phyloP scores from a whole-genome alignment of 1,284 basidiomycete genomes.

The Trichosporon sp. region DNA sequence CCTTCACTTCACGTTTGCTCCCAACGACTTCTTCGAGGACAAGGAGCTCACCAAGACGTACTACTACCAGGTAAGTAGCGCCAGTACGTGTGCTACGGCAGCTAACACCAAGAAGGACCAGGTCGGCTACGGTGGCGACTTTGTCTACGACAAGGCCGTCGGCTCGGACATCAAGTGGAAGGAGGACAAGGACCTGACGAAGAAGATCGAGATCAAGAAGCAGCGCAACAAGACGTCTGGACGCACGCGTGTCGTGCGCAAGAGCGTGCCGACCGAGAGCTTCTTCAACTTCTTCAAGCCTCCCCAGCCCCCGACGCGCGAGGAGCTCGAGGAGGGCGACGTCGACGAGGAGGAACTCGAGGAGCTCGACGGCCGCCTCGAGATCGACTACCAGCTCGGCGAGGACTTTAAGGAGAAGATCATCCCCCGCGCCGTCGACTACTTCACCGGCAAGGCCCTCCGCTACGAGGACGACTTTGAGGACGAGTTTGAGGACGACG shows the following conservation, averaged over 20 bases:
- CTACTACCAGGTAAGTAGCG: slow-evolving; percentile 71
- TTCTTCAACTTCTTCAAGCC: slow-evolving; percentile 98
- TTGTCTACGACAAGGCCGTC: slow-evolving; percentile 89
- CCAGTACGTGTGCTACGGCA: slow-evolving; percentile 18
- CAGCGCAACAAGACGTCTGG: slow-evolving; percentile 98
- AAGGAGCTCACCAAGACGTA: slow-evolving; percentile 87
- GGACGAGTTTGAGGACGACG: slow-evolving; percentile 67
- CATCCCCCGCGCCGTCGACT: slow-evolving; percentile 91
- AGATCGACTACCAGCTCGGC: slow-evolving; percentile 97
- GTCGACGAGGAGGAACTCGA: slow-evolving; percentile 83
- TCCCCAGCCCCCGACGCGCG: slow-evolving; percentile 72
- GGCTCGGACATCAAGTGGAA: slow-evolving; percentile 94
- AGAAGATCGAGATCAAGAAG: slow-evolving; percentile 98
- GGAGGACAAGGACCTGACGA: slow-evolving; percentile 95
- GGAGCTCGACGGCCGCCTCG: slow-evolving; percentile 87
- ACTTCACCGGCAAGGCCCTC: slow-evolving; percentile 95
- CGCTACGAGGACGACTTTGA: slow-evolving; percentile 80
- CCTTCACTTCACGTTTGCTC: slow-evolving; percentile 77
- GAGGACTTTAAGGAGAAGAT: slow-evolving; percentile 99
- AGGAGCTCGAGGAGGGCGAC: slow-evolving; percentile 71
- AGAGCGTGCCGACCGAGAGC: slow-evolving; percentile 82
- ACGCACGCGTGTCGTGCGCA: slow-evolving; percentile 86
- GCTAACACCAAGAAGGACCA: slow-evolving; percentile 61
- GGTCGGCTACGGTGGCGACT: slow-evolving; percentile 91
- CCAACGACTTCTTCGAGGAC: slow-evolving; percentile 89